Evolutionary conservation across 2,329 filamentous ascomycete genomes (phyloP), one percentile per base, ranked within the genome.

Genomic region (Sporothrix euskadiensis): DNA sequence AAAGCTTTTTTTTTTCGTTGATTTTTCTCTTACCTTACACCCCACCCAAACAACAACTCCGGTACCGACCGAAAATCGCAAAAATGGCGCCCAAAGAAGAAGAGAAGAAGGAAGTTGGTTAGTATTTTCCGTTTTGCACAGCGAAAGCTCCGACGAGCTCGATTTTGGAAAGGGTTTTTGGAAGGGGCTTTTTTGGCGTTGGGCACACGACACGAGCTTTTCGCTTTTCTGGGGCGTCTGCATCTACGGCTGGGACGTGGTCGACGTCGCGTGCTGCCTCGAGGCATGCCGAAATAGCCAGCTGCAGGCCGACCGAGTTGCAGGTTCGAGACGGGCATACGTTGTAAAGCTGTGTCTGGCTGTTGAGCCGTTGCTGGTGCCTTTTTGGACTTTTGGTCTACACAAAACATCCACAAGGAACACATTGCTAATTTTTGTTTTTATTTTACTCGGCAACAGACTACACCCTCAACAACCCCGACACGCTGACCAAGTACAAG

Each of bases 401-500:
- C 26, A 54, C 4, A 26, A n/a, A 26, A 8, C n/a, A n/a, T 47
- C 16, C 22, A 35, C 44, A 10, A 63, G n/a, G 35, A 65, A 26
- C 61, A 41, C 39, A 10, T 5, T 26, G 61, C 44, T 69, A 12
- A 63, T 22, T 41, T 44, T 41, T 7, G 4, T 52, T 19, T 41
- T 10, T 26, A 26, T 26, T 57, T n/a, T 47, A 8, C 26, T 68
- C 44, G 4, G 9, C 35, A 1, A 59, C 78, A 97, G 93, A 97
- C 83, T 94, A 97, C 86, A 89, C 92, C 78, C 90, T 98, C 83
- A 93, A 90, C 83, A 96, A 97, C 87, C 93, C 93, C 75, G 93
- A 97, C 83, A 98, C 94, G 80, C 89, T 99, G 79, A 98, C 96
- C 85, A 99, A 98, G 88, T 98, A 98, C 89, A 98, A 97, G 91